phyloP scores from a whole-genome alignment of 768 basidiomycete species.

The Phanerochaete sordida region DNA sequence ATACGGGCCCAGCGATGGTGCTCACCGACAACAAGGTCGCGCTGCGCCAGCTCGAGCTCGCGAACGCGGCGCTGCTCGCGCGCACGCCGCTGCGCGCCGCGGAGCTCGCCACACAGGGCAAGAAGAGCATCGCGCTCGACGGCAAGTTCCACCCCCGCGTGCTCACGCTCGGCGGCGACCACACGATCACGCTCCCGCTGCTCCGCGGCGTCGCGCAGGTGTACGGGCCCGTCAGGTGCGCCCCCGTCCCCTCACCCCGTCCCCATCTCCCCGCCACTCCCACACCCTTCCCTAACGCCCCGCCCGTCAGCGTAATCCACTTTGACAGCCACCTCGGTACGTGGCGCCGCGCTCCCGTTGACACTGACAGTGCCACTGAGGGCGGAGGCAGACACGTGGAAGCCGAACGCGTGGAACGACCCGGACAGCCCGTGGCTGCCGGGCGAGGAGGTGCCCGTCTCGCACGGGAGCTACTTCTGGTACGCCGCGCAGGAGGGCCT shows the following conservation, averaged over 20 bases:
- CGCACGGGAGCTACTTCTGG: slow-evolving; percentile 32
- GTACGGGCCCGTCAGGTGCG: slow-evolving; percentile 29
- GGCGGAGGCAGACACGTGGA: slow-evolving; percentile 18
- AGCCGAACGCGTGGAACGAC: slow-evolving; percentile 10
- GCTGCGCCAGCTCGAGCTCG: slow-evolving; percentile 29
- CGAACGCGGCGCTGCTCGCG: slow-evolving; percentile 22
- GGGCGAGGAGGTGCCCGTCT: slow-evolving; percentile 27
- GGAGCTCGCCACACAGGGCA: background rate
- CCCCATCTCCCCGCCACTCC: no score
- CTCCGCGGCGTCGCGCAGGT: slow-evolving; percentile 26
- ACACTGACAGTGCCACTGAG: no score
- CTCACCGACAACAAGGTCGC: slow-evolving; percentile 28
- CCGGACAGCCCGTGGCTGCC: slow-evolving; percentile 27
- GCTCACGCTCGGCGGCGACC: slow-evolving; percentile 29
- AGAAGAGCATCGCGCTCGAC: slow-evolving; percentile 26
- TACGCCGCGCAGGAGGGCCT: slow-evolving; percentile 31
- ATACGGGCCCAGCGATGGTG: slow-evolving; percentile 19
- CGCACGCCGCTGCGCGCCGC: slow-evolving; percentile 13
- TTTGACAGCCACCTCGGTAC: slow-evolving; percentile 30
- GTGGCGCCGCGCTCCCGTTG: no score
- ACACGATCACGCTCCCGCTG: slow-evolving; percentile 30
- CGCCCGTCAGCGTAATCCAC: slow-evolving; percentile 27
- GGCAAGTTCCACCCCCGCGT: slow-evolving; percentile 32
- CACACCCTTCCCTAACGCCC: background rate
- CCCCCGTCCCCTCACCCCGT: no score